Base-by-base conservation (phyloP, 257 asterid genomes). In the Nicotiana benthamiana region DNA sequence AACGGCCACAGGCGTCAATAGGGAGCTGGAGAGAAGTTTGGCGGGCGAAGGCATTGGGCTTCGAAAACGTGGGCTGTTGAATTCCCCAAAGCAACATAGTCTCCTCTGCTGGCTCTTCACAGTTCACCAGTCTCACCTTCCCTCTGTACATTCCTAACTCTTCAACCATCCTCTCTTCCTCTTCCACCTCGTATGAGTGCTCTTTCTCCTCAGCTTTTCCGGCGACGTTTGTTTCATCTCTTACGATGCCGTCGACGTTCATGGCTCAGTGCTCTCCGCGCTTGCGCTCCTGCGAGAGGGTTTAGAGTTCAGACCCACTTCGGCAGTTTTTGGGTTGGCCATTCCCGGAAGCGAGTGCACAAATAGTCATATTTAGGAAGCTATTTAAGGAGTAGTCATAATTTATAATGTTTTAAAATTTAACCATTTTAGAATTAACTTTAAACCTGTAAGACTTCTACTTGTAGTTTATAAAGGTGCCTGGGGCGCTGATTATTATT, bases 51-150 rank as follows among this genome's bases (percentile, higher is more conserved):
- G 93, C 93, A 81, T 94, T 94, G 87, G 90, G 86, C 79, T 92
- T 90, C 4, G 97, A 87, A 88, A 83, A 85, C 79, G 87, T 90
- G 1, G 97, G 97, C 85, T 94, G 98, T 79, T 94, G 97, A 72
- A 93, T 87, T 83, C 91, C 97, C 98, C 98, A 93, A 6, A 94
- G 87, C 59, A 94, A 86, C 95, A 93, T 91, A 43, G 90, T 93
- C 80, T 94, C 97, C 81, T 90, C 98, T 72, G 79, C 27, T 22
- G 84, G 84, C n/a, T 77, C 85, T 46, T 85, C 86, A 51, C 85
- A 86, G 61, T 80, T 83, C 22, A 93, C 87, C 10, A 93, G 24
- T 78, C 83, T 86, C n/a, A 87, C 93, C 84, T 85, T 84, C 30
- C 95, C 97, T 43, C 74, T 85, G 84, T 89, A 94, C 9, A 85